Percentiles rank a stretch among this genome's conserved stretches.
Conservation (phyloP, 768 basidiomycete species). For the Suillus cothurnatus region DNA sequence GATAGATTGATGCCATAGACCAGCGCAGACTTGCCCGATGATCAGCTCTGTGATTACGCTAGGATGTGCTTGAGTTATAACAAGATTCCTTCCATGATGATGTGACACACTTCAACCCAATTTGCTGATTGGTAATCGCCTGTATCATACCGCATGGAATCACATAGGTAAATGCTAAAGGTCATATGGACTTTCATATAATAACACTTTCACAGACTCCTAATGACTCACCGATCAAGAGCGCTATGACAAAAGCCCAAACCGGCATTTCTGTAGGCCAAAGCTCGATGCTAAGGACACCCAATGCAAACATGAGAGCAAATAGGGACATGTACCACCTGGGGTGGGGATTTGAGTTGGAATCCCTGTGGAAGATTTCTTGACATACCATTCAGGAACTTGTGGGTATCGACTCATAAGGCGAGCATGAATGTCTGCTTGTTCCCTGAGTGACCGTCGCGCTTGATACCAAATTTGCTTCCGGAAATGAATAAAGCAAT, state of each 20-base stretch:
- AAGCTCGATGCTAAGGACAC: conserved; percentile 67
- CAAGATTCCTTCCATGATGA: background rate
- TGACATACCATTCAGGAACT: conserved; percentile 20
- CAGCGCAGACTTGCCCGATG: conserved; percentile 48
- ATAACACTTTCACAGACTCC: background rate
- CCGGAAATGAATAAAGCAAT: conserved; percentile 62
- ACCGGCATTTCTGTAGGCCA: conserved; percentile 78
- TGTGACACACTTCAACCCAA: conserved; percentile 54
- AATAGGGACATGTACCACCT: conserved; percentile 85
- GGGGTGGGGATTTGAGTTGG: background rate
- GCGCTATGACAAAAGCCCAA: conserved; percentile 66
- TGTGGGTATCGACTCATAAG: conserved; percentile 74
- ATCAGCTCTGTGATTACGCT: conserved; percentile 80
- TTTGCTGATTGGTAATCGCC: conserved; percentile 81
- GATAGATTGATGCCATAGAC: background rate
- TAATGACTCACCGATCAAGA: conserved; percentile 46
- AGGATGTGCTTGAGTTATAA: background rate
- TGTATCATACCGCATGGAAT: conserved; percentile 60
- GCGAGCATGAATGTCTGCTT: conserved; percentile 83
- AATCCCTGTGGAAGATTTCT: background rate
- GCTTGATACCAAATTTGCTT: conserved; percentile 77
- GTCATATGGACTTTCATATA: background rate
- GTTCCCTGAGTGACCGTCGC: conserved; percentile 69
- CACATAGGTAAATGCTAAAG: conserved; percentile 43
- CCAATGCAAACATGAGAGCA: conserved; percentile 68